phyloP scores from a whole-genome alignment of 805 yeast species.

The Candida awuae region DNA sequence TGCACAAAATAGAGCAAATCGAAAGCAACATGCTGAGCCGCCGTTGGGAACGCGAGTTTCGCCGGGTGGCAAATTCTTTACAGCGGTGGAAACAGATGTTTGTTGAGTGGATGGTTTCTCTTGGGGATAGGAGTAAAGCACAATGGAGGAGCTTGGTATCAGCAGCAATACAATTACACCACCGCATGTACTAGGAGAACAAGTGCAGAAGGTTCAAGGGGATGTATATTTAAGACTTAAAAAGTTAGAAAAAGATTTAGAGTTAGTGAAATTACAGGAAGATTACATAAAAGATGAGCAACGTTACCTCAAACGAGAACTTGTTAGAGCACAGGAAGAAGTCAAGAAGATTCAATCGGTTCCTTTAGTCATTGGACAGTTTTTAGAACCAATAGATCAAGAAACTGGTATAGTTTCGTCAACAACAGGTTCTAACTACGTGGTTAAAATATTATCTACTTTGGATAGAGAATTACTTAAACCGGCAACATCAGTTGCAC shows the following conservation, averaged over 20 bases:
- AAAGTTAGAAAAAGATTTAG: constrained; percentile 84
- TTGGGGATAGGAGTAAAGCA: not conserved
- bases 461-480: constrained; percentile 90
- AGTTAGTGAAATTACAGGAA: constrained; percentile 78
- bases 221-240: constrained; percentile 83
- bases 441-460: constrained; percentile 89
- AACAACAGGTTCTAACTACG: constrained; percentile 96
- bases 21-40: constrained; percentile 14
- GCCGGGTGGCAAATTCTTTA: not conserved
- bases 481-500: constrained; percentile 91
- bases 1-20: constrained; percentile 30
- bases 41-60: constrained; percentile 15
- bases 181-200: no score
- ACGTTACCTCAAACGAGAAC: constrained; percentile 89
- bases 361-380: constrained; percentile 96
- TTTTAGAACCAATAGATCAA: constrained; percentile 94
- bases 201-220: no score
- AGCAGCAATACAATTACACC: no score
- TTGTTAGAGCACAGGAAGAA: constrained; percentile 95
- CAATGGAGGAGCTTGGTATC: constrained; percentile 56
- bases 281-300: constrained; percentile 97
- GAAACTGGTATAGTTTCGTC: constrained; percentile 94
- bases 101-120: not conserved
- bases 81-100: not conserved
- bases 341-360: constrained; percentile 96